Conservation (phyloP, 805 yeast species). For the Zygoascus biomembranicola region DNA sequence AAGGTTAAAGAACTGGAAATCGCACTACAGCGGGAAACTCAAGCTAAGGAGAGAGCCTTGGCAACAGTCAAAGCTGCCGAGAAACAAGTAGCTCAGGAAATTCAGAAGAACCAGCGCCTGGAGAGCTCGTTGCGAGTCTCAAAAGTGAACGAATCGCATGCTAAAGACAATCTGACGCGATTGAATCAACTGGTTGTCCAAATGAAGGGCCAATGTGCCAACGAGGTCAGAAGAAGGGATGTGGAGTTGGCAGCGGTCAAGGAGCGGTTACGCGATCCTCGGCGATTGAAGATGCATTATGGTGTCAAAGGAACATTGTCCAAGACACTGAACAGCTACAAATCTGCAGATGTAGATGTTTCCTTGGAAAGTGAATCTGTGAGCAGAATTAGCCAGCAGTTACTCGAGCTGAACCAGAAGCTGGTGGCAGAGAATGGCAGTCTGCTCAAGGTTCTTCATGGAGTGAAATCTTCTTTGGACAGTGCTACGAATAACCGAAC, state of each 20-base stretch:
- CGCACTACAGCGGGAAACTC: slow-evolving; percentile 6
- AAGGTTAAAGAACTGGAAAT: slow-evolving; percentile 8
- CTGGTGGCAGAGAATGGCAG: slow-evolving; percentile 15
- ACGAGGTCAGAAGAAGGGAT: slow-evolving; percentile 20
- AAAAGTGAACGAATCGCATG: slow-evolving; percentile 4
- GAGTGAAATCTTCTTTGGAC: slow-evolving; percentile 7
- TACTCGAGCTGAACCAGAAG: slow-evolving; percentile 5
- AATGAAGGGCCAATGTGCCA: slow-evolving; percentile 14
- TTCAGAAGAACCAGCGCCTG: slow-evolving; percentile 3
- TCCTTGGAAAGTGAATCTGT: not conserved
- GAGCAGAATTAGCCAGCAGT: slow-evolving; percentile 2
- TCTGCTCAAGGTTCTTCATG: slow-evolving; percentile 11
- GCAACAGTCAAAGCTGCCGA: slow-evolving; percentile 8
- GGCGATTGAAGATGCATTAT: slow-evolving; percentile 5
- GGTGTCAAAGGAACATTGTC: slow-evolving; percentile 14
- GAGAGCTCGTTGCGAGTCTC: slow-evolving; percentile 1
- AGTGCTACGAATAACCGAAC: slow-evolving; percentile 2
- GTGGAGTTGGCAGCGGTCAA: slow-evolving; percentile 16
- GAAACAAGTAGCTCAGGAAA: slow-evolving; percentile 4
- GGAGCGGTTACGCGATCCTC: slow-evolving; percentile 17
- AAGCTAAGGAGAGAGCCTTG: slow-evolving; percentile 1
- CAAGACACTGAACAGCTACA: slow-evolving; percentile 9
- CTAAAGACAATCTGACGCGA: slow-evolving; percentile 4
- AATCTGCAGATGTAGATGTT: not conserved
- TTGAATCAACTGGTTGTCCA: slow-evolving; percentile 8